Percentiles rank a stretch among this genome's conserved stretches.
phyloP scores from a whole-genome alignment of 2,329 filamentous ascomycete genomes.

The Aquanectria penicillioides region DNA sequence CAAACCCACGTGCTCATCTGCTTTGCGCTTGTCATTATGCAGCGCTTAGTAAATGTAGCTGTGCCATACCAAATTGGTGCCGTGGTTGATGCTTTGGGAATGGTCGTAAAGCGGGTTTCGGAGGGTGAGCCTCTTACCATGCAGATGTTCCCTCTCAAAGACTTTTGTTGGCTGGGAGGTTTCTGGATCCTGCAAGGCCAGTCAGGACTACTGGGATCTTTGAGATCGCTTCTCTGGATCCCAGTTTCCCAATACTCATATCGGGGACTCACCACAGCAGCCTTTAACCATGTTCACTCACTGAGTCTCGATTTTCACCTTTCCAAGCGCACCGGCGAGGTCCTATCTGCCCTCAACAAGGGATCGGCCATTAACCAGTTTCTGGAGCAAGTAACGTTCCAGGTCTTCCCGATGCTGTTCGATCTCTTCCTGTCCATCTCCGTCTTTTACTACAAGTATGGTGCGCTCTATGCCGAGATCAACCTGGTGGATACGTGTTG shows the following conservation, averaged over 20 bases:
- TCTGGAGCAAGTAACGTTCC: conserved; percentile 94
- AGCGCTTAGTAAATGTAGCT: conserved; percentile 85
- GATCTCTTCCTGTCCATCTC: conserved; percentile 87
- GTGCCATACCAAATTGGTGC: conserved; percentile 84
- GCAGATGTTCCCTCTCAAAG: conserved; percentile 48
- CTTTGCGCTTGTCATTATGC: conserved; percentile 80
- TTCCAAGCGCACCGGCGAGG: conserved; percentile 95
- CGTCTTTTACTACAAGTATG: conserved; percentile 70
- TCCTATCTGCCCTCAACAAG: conserved; percentile 94
- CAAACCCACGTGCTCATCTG: conserved; percentile 85
- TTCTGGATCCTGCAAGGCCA: conserved; percentile 90
- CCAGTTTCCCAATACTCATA: conserved; percentile 98
- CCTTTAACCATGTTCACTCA: conserved; percentile 96
- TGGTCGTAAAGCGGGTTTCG: conserved; percentile 59
- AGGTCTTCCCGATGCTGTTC: conserved; percentile 93
- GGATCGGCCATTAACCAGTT: conserved; percentile 97
- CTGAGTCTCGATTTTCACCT: conserved; percentile 97
- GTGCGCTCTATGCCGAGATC: conserved; percentile 86
- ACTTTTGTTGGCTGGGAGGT: conserved; percentile 59
- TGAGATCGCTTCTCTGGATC: conserved; percentile 90
- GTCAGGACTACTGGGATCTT: conserved; percentile 85
- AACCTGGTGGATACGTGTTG: conserved; percentile 92
- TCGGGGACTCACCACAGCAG: conserved; percentile 89
- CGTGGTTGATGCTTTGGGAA: conserved; percentile 79
- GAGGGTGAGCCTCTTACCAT: conserved; percentile 46